Base-by-base conservation (phyloP, 306 rosid genomes). In the Sphenostylis stenocarpa region DNA sequence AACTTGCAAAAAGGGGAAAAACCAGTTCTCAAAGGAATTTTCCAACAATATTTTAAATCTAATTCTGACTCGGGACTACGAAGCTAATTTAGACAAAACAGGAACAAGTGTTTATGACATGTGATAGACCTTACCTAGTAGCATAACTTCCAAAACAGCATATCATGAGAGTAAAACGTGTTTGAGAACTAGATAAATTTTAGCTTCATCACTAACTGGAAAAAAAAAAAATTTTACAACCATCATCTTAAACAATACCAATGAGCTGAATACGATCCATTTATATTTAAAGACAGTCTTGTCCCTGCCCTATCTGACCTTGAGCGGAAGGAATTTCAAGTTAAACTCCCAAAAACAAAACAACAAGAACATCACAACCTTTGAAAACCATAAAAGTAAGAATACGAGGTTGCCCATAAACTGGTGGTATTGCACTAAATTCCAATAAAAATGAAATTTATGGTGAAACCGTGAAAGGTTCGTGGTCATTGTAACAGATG, bases 241-340 rank as follows among this genome's bases (percentile, higher is more conserved):
- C 10, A 61, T 12, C 38, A 44, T 17, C 55, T 52, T 70, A 52
- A 70, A 53, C 5, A 77, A 41, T 26, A 34, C 20, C 60, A 72
- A 15, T 36, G 16, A 72, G 58, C 51, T 45, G 71, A 56, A 66
- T 72, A 17, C 31, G 55, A 43, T 24, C 43, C 64, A 48, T 76
- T 33, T 38, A 26, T 39, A 17, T 11, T 41, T 38, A 8, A 38
- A 26, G 55, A 38, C 28, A 62, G 64, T 21, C 19, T 13, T 63
- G 65, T 14, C 20, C 64, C 64, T 34, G 16, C n/a, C 79, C 65
- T 57, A 13, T 77, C 56, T 55, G 10, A 71, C 45, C 56, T 70
- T 77, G 63, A 70, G 78, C 29, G 9, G 79, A 55, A 64, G 23
- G 36, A 45, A n/a, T 71, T 45, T 44, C 9, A 62, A 76, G 23